A percentile compares a stretch with the other conserved stretches of the same genome.
phyloP scores from a whole-genome alignment of 2,329 filamentous ascomycete genomes.

The Colletotrichum aenigma region DNA sequence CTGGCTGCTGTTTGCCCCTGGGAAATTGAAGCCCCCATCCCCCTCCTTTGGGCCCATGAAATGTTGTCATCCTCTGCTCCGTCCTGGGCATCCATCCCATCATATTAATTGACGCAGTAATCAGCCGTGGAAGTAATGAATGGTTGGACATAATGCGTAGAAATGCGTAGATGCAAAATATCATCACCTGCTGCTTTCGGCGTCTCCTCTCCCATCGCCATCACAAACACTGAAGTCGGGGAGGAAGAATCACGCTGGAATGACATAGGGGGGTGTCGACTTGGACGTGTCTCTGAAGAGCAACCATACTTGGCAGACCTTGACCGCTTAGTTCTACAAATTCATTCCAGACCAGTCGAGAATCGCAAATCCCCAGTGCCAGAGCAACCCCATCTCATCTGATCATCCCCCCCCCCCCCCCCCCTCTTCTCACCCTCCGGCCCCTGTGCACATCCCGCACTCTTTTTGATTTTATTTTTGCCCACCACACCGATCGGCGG shows the following conservation, averaged over 20 bases:
- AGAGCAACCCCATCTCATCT: conserved; percentile 14
- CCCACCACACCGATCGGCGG: neutral
- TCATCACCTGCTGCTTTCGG: neutral
- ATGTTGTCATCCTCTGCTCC: neutral
- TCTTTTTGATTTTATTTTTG: neutral
- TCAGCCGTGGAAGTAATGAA: neutral
- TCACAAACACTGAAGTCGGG: neutral
- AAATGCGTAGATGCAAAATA: neutral
- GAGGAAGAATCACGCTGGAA: neutral
- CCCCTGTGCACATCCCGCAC: conserved; percentile 20
- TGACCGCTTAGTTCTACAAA: neutral
- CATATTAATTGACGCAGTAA: neutral
- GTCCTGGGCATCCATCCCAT: neutral
- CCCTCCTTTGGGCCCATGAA: neutral
- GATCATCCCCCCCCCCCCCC: neutral
- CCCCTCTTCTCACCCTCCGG: neutral
- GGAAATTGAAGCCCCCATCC: neutral
- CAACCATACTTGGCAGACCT: neutral
- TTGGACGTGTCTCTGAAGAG: neutral
- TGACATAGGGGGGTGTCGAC: neutral
- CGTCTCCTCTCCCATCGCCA: neutral
- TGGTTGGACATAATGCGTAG: neutral
- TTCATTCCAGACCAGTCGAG: conserved; percentile 16
- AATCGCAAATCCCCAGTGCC: neutral
- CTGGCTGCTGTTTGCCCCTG: neutral